phyloP scores from a whole-genome alignment of 2,329 filamentous ascomycete genomes.

The Ambrosiella beaveri region DNA sequence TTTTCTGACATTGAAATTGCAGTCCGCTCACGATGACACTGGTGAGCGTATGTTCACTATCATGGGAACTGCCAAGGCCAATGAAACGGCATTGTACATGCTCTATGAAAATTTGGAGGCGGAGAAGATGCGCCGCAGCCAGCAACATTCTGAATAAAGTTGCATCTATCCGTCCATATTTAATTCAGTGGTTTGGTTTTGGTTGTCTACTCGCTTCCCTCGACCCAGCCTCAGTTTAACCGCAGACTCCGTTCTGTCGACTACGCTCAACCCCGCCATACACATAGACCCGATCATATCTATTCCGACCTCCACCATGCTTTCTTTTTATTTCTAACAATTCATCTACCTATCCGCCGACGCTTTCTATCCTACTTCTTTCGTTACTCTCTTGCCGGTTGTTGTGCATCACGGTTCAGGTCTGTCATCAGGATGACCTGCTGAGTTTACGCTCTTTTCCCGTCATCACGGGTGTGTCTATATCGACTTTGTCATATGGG shows the following conservation, averaged over 20 bases:
- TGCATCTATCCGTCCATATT: not conserved
- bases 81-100: conserved; percentile 89
- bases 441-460: not conserved
- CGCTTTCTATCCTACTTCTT: not conserved
- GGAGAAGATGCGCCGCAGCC: conserved; percentile 95
- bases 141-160: conserved; percentile 38
- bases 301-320: conserved; percentile 2
- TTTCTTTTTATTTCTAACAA: not conserved
- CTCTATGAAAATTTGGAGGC: conserved; percentile 97
- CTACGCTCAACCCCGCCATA: no score
- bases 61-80: conserved; percentile 82
- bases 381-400: not conserved
- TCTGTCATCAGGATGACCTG: not conserved
- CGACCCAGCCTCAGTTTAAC: not conserved
- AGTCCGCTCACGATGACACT: conserved; percentile 86
- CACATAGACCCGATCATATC: not conserved
- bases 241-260: no score
- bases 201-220: conserved; percentile 3
- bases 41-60: conserved; percentile 99
- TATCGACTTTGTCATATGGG: not conserved
- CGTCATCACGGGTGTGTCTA: not conserved
- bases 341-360: not conserved
- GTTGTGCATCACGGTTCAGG: not conserved
- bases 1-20: not conserved
- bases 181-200: no score